These are phyloP conservation scores for Canna indica DNA, from an alignment of 176 grass and related monocot genomes.

Conservation along the genomic window DNA sequence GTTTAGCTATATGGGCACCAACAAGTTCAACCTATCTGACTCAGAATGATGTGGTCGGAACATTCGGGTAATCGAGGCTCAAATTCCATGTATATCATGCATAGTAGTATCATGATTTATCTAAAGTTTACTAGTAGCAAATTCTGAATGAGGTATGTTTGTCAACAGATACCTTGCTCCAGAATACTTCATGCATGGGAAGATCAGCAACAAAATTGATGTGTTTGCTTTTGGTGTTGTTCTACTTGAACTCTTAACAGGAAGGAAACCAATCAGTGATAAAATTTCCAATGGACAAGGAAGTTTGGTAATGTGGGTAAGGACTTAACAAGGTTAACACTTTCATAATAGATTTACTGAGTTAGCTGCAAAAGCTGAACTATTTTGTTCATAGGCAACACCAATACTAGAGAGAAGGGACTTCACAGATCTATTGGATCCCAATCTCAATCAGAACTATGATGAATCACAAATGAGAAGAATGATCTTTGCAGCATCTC, in stretches of 20 bases:
- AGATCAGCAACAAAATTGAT: constrained; percentile 74
- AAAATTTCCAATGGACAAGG: constrained; percentile 57
- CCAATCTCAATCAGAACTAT: constrained; percentile 47
- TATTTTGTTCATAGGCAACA: constrained; percentile 33
- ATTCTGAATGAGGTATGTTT: neutral
- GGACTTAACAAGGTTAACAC: neutral
- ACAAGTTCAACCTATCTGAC: constrained; percentile 32
- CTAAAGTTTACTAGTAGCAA: neutral
- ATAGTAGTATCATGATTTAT: neutral
- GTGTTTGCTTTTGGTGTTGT: constrained; percentile 97
- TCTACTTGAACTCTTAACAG: constrained; percentile 88
- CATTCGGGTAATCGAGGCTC: constrained; percentile 49
- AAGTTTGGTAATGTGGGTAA: constrained; percentile 98
- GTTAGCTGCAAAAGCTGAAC: neutral
- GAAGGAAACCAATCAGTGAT: constrained; percentile 59
- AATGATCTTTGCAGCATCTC: constrained; percentile 58
- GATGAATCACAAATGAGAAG: constrained; percentile 44
- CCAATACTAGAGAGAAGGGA: constrained; percentile 63
- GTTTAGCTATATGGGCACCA: constrained; percentile 82
- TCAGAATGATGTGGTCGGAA: constrained; percentile 76
- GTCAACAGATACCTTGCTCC: constrained; percentile 72
- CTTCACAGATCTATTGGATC: constrained; percentile 51
- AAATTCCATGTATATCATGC: neutral
- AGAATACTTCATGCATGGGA: constrained; percentile 99
- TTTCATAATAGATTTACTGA: neutral